Conservation (phyloP, 2,329 filamentous ascomycete species). For the Paracoccidioides brasiliensis region DNA sequence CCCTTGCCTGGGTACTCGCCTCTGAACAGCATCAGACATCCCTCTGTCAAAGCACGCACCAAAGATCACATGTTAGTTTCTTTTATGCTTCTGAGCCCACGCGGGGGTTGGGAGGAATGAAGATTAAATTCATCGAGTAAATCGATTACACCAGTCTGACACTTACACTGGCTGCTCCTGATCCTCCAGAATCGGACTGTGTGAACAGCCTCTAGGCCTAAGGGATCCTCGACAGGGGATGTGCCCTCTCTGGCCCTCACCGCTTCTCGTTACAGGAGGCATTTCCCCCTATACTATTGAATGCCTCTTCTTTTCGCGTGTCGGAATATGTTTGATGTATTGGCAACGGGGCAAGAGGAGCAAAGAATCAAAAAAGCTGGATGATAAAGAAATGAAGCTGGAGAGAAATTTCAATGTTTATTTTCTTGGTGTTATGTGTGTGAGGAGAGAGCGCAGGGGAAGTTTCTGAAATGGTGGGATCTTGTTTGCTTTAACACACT, state of each 20-base stretch:
- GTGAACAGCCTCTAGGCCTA: neutral
- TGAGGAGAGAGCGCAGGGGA: too few species aligned
- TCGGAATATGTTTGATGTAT: too few species aligned
- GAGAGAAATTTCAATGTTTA: neutral
- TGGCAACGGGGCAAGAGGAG: too few species aligned
- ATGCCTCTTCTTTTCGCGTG: neutral
- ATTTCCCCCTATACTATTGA: neutral
- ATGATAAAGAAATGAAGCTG: neutral
- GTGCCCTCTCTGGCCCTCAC: neutral
- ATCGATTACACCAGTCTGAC: neutral
- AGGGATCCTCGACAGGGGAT: neutral
- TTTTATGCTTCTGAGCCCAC: too few species aligned
- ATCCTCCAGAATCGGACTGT: neutral
- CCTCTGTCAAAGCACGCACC: neutral
- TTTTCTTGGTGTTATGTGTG: too few species aligned
- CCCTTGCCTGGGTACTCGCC: conserved; percentile 7
- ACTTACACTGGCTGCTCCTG: neutral
- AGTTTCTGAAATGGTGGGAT: too few species aligned
- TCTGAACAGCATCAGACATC: conserved; percentile 7
- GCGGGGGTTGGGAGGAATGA: neutral
- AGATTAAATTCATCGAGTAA: too few species aligned
- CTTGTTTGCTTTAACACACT: too few species aligned
- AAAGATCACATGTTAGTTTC: neutral
- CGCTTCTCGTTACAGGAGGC: neutral
- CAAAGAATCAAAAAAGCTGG: too few species aligned